These are phyloP conservation scores for Coemansia sp. DNA, from an alignment of 192 early-diverging fungal genomes.

Conservation along the genomic window DNA sequence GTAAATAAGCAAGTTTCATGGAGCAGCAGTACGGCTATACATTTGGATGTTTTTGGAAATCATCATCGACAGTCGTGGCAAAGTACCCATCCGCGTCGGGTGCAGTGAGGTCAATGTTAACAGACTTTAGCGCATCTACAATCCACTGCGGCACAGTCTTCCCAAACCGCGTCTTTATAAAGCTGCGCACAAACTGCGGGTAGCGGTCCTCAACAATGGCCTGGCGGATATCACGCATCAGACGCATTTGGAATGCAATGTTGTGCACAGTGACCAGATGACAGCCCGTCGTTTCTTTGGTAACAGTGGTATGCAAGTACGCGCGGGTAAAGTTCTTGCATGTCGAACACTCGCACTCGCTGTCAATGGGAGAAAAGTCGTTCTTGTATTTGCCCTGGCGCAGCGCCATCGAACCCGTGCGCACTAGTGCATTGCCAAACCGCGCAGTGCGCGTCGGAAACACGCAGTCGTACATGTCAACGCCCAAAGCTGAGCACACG, in stretches of 20 bases:
- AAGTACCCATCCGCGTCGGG: slow-evolving; percentile 33
- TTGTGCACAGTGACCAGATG: slow-evolving; percentile 84
- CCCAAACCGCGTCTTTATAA: slow-evolving; percentile 67
- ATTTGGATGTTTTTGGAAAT: slow-evolving; percentile 47
- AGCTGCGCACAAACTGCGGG: slow-evolving; percentile 68
- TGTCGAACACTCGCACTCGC: slow-evolving; percentile 72
- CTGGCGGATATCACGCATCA: slow-evolving; percentile 76
- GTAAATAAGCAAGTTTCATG: no score
- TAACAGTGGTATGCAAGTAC: slow-evolving; percentile 67
- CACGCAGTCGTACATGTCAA: slow-evolving; percentile 92
- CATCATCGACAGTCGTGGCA: slow-evolving; percentile 29
- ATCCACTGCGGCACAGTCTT: slow-evolving; percentile 70
- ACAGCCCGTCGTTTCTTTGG: slow-evolving; percentile 76
- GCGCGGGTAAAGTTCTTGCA: slow-evolving; percentile 74
- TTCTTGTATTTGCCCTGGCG: slow-evolving; percentile 61
- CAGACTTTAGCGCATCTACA: slow-evolving; percentile 69
- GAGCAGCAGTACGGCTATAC: neutral
- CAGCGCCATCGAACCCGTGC: slow-evolving; percentile 67
- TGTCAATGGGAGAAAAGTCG: slow-evolving; percentile 73
- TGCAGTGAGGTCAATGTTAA: slow-evolving; percentile 62
- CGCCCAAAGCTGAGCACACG: slow-evolving; percentile 81
- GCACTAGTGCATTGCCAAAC: slow-evolving; percentile 82
- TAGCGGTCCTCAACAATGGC: slow-evolving; percentile 69
- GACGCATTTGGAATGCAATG: slow-evolving; percentile 78
- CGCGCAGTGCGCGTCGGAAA: slow-evolving; percentile 87